Conservation (phyloP, 164 flowering plant genomes). For the Santalum album region DNA sequence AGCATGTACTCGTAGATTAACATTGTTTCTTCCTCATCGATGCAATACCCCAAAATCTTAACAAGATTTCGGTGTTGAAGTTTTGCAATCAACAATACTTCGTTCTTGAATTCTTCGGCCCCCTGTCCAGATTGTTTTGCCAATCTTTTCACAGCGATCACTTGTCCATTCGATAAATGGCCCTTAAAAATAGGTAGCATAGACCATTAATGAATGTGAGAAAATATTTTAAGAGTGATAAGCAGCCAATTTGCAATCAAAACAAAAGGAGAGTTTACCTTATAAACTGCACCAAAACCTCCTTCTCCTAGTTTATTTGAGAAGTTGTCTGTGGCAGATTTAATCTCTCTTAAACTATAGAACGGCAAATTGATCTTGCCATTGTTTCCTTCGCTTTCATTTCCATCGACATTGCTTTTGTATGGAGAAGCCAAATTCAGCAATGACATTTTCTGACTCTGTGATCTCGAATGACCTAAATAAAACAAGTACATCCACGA, state of each 20-base stretch:
- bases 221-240: too few relatives aligned
- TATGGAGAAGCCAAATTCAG: too few relatives aligned
- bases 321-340: conserved; percentile 29
- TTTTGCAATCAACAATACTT: conserved; percentile 27
- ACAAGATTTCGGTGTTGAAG: conserved; percentile 44
- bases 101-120: conserved; percentile 31
- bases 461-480: not conserved
- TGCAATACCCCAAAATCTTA: conserved; percentile 29
- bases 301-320: conserved; percentile 47
- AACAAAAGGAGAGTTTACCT: conserved; percentile 17
- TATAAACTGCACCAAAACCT: conserved; percentile 43
- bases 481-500: not conserved
- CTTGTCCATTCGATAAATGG: conserved; percentile 19
- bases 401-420: too few relatives aligned
- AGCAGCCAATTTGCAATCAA: too few relatives aligned
- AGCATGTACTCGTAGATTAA: conserved; percentile 35
- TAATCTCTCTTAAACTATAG: conserved; percentile 12
- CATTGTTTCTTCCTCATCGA: conserved; percentile 29
- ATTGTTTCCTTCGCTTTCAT: conserved; percentile 9
- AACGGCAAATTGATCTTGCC: conserved; percentile 12
- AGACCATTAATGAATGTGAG: too few relatives aligned
- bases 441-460: too few relatives aligned
- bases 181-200: conserved; percentile 16
- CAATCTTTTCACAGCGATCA: conserved; percentile 35
- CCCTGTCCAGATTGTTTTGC: conserved; percentile 32